Evolutionary conservation across 2,329 filamentous ascomycete species (phyloP).

Genomic region (Dothistroma pini): DNA sequence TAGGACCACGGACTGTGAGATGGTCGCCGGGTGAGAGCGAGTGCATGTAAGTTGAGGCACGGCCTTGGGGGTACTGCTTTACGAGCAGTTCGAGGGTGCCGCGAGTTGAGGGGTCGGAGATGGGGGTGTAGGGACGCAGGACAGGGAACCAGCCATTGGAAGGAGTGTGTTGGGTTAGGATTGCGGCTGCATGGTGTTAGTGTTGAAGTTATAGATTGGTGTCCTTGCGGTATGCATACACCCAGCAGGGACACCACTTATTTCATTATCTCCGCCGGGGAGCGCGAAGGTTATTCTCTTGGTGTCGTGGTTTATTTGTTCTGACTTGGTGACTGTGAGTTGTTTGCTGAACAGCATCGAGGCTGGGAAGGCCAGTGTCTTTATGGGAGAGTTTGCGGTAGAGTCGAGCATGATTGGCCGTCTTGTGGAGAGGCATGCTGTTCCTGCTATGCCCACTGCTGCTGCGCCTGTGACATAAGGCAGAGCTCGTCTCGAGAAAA

Average conservation of each 20-base stretch:
- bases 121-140: slow-evolving; percentile 64
- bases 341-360: slow-evolving; percentile 34
- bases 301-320: slow-evolving; percentile 36
- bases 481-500: slow-evolving; percentile 17
- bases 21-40: slow-evolving; percentile 59
- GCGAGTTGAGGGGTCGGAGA: slow-evolving; percentile 54
- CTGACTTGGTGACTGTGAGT: slow-evolving; percentile 29
- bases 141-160: slow-evolving; percentile 56
- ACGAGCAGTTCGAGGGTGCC: slow-evolving; percentile 63
- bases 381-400: slow-evolving; percentile 23
- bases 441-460: slow-evolving; percentile 13
- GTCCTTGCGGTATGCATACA: too few relatives aligned
- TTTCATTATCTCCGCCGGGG: slow-evolving; percentile 28
- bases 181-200: slow-evolving; percentile 47
- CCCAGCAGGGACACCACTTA: slow-evolving; percentile 31
- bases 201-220: too few relatives aligned
- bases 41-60: slow-evolving; percentile 63
- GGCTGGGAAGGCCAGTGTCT: slow-evolving; percentile 30
- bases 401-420: slow-evolving; percentile 27
- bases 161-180: slow-evolving; percentile 59
- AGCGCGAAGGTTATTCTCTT: slow-evolving; percentile 33
- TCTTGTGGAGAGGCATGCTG: slow-evolving; percentile 11
- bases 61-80: slow-evolving; percentile 65
- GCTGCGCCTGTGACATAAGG: slow-evolving; percentile 19
- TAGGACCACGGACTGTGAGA: slow-evolving; percentile 54